These are phyloP conservation scores for Arabidopsis arenosa DNA, from an alignment of 345 rosid species.

Conservation along the genomic window DNA sequence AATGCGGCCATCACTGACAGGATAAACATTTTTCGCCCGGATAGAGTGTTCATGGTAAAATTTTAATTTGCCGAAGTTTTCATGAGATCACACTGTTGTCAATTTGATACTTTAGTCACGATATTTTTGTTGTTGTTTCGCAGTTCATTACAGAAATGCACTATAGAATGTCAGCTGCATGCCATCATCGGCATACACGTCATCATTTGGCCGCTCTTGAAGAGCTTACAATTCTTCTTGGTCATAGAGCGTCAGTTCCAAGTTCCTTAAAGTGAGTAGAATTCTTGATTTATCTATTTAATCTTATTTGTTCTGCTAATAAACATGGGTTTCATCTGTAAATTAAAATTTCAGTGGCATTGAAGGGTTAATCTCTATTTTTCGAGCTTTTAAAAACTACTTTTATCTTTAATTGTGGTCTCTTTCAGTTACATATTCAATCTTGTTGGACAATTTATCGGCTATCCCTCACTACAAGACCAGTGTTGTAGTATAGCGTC, in stretches of 20 bases:
- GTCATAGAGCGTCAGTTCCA: conserved; percentile 73
- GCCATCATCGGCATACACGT: conserved; percentile 79
- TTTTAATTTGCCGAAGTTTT: conserved; percentile 33
- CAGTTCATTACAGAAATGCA: conserved; percentile 91
- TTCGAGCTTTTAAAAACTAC: not conserved
- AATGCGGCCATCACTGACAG: conserved; percentile 66
- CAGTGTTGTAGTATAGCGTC: conserved; percentile 84
- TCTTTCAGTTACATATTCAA: conserved; percentile 81
- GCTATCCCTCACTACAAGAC: conserved; percentile 69
- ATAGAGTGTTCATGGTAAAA: conserved; percentile 90
- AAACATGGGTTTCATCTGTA: conserved; percentile 20
- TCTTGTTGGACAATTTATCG: conserved; percentile 84
- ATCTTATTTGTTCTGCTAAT: conserved; percentile 6
- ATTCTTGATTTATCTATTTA: conserved; percentile 21
- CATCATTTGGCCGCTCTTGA: conserved; percentile 79
- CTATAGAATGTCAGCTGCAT: conserved; percentile 73
- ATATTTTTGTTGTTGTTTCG: conserved; percentile 35
- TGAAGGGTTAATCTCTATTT: conserved; percentile 13
- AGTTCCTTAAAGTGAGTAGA: conserved; percentile 77
- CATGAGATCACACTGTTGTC: conserved; percentile 8
- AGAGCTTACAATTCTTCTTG: conserved; percentile 78
- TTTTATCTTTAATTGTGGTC: conserved; percentile 38
- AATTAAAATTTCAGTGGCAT: conserved; percentile 14
- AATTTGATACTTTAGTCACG: conserved; percentile 28
- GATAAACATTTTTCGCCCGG: conserved; percentile 87